These are phyloP conservation scores for Nakaseomyces uthaithaninus DNA, from an alignment of 1,139 yeast genomes.

Conservation along the genomic window DNA sequence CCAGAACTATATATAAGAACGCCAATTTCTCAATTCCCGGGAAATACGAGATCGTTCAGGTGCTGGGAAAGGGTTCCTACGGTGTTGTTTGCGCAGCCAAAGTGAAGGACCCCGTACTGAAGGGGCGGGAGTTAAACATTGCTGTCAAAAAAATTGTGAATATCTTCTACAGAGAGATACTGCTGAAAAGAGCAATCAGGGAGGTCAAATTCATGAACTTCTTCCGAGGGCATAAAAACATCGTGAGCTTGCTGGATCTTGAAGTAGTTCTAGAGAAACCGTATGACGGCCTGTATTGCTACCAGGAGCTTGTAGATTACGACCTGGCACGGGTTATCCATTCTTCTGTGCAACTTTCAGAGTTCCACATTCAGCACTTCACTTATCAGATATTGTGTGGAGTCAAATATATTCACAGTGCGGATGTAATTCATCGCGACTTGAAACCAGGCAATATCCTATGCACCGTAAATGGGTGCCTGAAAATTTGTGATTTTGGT, in stretches of 20 bases:
- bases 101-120: constrained; percentile 36
- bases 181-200: constrained; percentile 66
- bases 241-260: constrained; percentile 62
- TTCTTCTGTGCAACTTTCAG: constrained; percentile 70
- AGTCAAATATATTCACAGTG: constrained; percentile 73
- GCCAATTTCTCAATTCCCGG: constrained; percentile 57
- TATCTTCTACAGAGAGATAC: constrained; percentile 55
- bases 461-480: constrained; percentile 59
- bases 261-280: constrained; percentile 61
- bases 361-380: constrained; percentile 69
- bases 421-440: constrained; percentile 78
- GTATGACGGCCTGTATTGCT: constrained; percentile 78
- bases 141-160: constrained; percentile 76
- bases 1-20: constrained; percentile 33
- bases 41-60: constrained; percentile 53
- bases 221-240: constrained; percentile 75
- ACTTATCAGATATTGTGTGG: constrained; percentile 76
- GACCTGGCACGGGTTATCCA: constrained; percentile 75
- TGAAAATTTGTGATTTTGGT: constrained; percentile 85
- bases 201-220: constrained; percentile 71
- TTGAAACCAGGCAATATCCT: constrained; percentile 78
- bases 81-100: constrained; percentile 83
- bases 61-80: constrained; percentile 82
- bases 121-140: constrained; percentile 18
- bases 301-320: constrained; percentile 70